Evolutionary conservation across 192 early-diverging fungal genomes (phyloP).

Genomic region (Backusella macrospora): DNA sequence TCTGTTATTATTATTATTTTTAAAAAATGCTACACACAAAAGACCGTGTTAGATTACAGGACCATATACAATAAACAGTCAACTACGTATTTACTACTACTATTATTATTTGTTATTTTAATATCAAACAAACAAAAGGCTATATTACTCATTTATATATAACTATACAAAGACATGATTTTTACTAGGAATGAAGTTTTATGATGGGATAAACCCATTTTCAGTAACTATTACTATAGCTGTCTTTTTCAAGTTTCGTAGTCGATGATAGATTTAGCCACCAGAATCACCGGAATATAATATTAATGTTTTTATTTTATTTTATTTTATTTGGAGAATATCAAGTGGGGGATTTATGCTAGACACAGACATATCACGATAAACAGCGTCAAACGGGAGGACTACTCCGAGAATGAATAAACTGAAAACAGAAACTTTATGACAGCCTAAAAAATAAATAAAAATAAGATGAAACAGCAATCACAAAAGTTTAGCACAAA

Average conservation of each 20-base stretch:
- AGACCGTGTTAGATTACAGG: background rate
- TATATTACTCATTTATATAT: background rate
- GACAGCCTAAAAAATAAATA: background rate
- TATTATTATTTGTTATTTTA: background rate
- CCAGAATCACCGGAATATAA: too few species aligned
- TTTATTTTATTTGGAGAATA: background rate
- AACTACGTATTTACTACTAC: background rate
- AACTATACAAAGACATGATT: too few species aligned
- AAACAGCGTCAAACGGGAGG: constrained; percentile 19
- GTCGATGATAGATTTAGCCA: too few species aligned
- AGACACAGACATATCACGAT: constrained; percentile 24
- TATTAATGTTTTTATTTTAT: too few species aligned
- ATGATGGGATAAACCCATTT: too few species aligned
- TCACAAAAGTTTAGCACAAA: background rate
- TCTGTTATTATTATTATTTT: background rate
- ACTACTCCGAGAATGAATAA: constrained; percentile 9
- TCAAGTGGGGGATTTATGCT: constrained; percentile 6
- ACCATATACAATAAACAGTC: background rate
- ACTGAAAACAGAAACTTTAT: constrained; percentile 17
- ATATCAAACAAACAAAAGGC: background rate
- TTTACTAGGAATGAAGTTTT: too few species aligned
- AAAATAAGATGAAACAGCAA: constrained; percentile 21
- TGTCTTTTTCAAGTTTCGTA: too few species aligned
- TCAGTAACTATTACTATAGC: too few species aligned
- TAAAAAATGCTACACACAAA: constrained; percentile 13